phyloP scores from a whole-genome alignment of 2,329 filamentous ascomycete genomes.

The Colletotrichum spaethianum region DNA sequence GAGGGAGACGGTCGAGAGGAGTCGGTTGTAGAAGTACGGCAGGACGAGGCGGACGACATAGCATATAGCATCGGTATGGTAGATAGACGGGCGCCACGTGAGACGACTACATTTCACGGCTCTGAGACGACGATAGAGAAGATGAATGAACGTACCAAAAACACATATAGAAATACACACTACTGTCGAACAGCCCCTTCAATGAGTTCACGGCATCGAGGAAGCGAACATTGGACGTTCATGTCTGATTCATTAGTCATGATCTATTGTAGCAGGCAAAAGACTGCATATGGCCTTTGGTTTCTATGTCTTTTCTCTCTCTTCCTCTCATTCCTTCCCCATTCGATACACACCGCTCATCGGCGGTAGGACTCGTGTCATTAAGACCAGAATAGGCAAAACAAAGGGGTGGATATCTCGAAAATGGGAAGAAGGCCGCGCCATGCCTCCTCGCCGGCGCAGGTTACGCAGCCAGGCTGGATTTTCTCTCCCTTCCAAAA shows the following conservation, averaged over 20 bases:
- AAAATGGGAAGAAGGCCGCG: conserved; percentile 34
- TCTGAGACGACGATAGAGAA: neutral
- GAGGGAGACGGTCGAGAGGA: neutral
- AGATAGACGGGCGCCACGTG: neutral
- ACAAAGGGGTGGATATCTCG: conserved; percentile 11
- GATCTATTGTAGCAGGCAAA: conserved; percentile 33
- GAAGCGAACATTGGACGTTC: conserved; percentile 2
- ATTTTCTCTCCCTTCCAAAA: conserved; percentile 12
- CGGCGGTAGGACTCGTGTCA: conserved; percentile 17
- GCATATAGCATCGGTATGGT: neutral
- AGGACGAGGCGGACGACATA: neutral
- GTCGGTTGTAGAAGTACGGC: neutral
- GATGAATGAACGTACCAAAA: neutral
- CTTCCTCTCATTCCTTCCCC: conserved; percentile 3
- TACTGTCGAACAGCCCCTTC: neutral
- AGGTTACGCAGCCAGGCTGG: conserved; percentile 44
- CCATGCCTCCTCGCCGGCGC: conserved; percentile 42
- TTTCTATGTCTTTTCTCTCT: conserved; percentile 18
- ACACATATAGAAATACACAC: no score
- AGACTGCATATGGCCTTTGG: conserved; percentile 21
- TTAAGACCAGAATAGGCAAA: conserved; percentile 23
- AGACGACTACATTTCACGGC: neutral
- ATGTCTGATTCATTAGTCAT: conserved; percentile 38
- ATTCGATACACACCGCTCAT: conserved; percentile 11
- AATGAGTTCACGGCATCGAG: neutral